Conservation (phyloP, 768 basidiomycete genomes). For the Panellus pusillus region DNA sequence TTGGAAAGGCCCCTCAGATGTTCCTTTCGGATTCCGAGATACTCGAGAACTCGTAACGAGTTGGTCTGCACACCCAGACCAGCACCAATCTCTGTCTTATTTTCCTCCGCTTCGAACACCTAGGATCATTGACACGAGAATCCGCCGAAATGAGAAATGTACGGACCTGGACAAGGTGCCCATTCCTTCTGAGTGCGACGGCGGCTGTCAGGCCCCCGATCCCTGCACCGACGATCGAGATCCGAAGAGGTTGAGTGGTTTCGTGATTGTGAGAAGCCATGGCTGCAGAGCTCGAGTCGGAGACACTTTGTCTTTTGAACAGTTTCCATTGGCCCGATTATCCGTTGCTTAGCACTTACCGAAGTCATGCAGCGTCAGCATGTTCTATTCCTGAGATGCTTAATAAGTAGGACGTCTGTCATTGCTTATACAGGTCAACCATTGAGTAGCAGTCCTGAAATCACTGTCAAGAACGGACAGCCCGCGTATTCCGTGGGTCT, state of each 20-base stretch:
- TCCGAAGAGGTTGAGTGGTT: not conserved
- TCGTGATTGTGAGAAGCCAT: not conserved
- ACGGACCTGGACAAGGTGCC: conserved; percentile 9
- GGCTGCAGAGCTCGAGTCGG: not conserved
- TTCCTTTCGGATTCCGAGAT: not conserved
- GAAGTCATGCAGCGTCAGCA: too few relatives aligned
- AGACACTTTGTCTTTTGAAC: too few relatives aligned
- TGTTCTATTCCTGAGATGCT: too few relatives aligned
- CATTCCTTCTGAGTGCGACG: conserved; percentile 3
- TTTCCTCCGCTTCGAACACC: conserved; percentile 8
- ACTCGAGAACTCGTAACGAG: conserved; percentile 1
- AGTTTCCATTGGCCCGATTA: too few relatives aligned
- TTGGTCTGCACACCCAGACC: conserved; percentile 6
- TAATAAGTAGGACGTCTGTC: too few relatives aligned
- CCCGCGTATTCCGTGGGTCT: too few relatives aligned
- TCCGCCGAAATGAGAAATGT: not conserved
- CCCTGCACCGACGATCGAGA: conserved; percentile 11
- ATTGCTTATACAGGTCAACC: too few relatives aligned
- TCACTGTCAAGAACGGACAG: too few relatives aligned
- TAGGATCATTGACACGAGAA: not conserved
- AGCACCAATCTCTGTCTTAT: conserved; percentile 16
- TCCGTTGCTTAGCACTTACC: too few relatives aligned
- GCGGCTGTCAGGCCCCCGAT: conserved; percentile 10
- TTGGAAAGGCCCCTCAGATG: not conserved
- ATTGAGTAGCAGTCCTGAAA: too few relatives aligned